Conservation (phyloP, 345 rosid genomes). For the Psidium friedrichsthalianum region DNA sequence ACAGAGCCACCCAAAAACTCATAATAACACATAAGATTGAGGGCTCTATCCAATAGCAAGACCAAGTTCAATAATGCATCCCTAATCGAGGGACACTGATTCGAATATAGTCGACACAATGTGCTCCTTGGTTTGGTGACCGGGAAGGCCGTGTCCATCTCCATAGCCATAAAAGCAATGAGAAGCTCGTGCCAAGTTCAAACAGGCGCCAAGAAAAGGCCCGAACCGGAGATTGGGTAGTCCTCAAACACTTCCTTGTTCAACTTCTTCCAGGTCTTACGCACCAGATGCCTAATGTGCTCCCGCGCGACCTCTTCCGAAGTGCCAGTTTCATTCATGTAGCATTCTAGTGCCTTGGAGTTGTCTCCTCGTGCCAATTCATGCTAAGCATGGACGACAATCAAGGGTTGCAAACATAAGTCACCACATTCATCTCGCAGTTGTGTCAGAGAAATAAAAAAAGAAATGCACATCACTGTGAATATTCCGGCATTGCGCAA, state of each 20-base stretch:
- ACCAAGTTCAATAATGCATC: too few species aligned
- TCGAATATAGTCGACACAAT: not conserved
- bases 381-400: not conserved
- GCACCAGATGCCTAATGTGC: not conserved
- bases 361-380: conserved; percentile 1
- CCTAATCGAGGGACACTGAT: not conserved
- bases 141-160: not conserved
- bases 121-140: not conserved
- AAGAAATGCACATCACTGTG: too few species aligned
- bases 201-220: not conserved
- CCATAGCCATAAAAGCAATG: not conserved
- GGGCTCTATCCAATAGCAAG: not conserved
- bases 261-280: conserved; percentile 7
- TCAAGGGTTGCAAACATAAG: not conserved
- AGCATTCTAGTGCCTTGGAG: conserved; percentile 3
- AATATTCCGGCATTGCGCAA: too few species aligned
- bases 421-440: not conserved
- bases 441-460: not conserved
- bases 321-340: conserved; percentile 3
- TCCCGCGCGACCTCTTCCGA: not conserved
- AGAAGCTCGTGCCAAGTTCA: not conserved
- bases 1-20: not conserved
- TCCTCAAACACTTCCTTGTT: not conserved
- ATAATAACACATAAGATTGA: not conserved
- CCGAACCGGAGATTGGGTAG: not conserved